Conservation (phyloP, 768 basidiomycete species). For the Boletus insuetus region DNA sequence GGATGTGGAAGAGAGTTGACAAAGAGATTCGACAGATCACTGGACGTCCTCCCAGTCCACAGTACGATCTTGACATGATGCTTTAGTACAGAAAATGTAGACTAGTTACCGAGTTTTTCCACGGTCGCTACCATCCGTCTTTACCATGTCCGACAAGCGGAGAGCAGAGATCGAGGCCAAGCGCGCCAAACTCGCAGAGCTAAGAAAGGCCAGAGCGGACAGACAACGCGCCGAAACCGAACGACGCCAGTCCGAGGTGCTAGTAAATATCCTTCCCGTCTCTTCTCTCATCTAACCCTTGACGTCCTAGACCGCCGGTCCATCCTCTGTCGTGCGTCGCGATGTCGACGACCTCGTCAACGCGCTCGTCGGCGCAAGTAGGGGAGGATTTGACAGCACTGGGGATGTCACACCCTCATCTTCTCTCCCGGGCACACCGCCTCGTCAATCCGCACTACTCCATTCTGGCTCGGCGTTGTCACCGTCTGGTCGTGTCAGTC, state of each 20-base stretch:
- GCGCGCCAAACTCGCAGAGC: conserved; percentile 79
- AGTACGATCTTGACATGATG: too few relatives aligned
- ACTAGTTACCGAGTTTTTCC: conserved; percentile 6
- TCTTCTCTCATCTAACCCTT: neutral
- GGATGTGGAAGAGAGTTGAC: neutral
- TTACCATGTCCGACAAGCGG: conserved; percentile 61
- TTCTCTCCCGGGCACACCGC: conserved; percentile 71
- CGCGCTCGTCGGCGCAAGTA: conserved; percentile 46
- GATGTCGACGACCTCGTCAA: conserved; percentile 76
- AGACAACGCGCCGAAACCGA: conserved; percentile 56
- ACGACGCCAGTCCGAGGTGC: conserved; percentile 28
- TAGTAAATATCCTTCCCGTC: neutral
- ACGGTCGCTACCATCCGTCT: conserved; percentile 6
- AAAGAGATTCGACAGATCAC: neutral
- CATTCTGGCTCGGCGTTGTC: conserved; percentile 38
- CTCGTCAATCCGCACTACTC: conserved; percentile 37
- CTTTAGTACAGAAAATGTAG: too few relatives aligned
- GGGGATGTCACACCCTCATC: conserved; percentile 64
- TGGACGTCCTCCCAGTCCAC: neutral
- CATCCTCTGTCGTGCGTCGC: conserved; percentile 42
- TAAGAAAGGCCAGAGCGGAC: conserved; percentile 74
- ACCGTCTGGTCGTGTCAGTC: conserved; percentile 62
- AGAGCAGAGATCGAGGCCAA: conserved; percentile 91
- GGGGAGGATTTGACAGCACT: conserved; percentile 53
- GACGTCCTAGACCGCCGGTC: conserved; percentile 33